These are phyloP conservation scores for Blastobotrys persicus DNA, from an alignment of 1,139 yeast species.

Conservation along the genomic window DNA sequence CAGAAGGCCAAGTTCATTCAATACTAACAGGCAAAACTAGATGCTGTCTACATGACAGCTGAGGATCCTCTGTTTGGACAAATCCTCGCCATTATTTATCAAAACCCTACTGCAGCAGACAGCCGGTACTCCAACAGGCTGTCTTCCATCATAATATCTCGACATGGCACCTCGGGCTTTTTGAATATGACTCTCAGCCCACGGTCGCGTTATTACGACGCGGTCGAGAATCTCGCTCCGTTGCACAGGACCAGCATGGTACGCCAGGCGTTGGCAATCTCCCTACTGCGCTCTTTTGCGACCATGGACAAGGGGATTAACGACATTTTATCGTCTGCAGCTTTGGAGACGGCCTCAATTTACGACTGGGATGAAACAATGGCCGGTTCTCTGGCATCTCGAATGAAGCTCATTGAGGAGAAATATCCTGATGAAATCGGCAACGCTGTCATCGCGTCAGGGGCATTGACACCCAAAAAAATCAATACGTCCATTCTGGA, in stretches of 20 bases:
- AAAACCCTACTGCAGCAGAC: slow-evolving; percentile 7
- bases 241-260: slow-evolving; percentile 55
- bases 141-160: slow-evolving; percentile 62
- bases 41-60: slow-evolving; percentile 41
- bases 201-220: slow-evolving; percentile 71
- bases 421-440: slow-evolving; percentile 60
- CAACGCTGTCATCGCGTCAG: slow-evolving; percentile 47
- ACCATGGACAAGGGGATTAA: slow-evolving; percentile 42
- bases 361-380: slow-evolving; percentile 64
- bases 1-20: background rate
- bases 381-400: slow-evolving; percentile 71
- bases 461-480: slow-evolving; percentile 56
- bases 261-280: slow-evolving; percentile 72
- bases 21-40: slow-evolving; percentile 18
- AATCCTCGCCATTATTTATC: slow-evolving; percentile 35
- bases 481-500: slow-evolving; percentile 63
- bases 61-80: slow-evolving; percentile 38
- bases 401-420: slow-evolving; percentile 51
- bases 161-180: slow-evolving; percentile 65
- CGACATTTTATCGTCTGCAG: slow-evolving; percentile 20
- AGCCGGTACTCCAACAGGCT: slow-evolving; percentile 36
- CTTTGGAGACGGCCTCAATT: slow-evolving; percentile 16
- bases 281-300: slow-evolving; percentile 66
- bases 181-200: slow-evolving; percentile 58
- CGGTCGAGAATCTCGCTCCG: slow-evolving; percentile 64